Evolutionary conservation across 441 rosid genomes (phyloP), one percentile per base, ranked within the genome.

Genomic region (Flueggea neowawraea): DNA sequence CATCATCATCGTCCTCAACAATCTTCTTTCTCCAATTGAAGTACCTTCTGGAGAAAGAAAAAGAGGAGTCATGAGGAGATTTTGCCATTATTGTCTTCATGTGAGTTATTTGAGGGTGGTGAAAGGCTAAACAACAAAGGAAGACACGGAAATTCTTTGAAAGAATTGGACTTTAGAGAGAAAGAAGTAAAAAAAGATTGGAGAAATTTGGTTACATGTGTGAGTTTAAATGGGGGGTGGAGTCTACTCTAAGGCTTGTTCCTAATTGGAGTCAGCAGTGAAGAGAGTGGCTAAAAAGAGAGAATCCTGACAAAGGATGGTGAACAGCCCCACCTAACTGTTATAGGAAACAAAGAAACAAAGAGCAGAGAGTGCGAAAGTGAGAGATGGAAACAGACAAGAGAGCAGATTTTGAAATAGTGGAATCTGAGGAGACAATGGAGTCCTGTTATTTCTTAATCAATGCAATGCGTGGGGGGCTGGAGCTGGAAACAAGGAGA

Each of bases 11-110:
- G 55, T 65, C 72, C 48, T 78, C 84, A 14, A 53, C 78, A 55
- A 78, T 69, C 70, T 88, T 88, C 69, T 80, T 85, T 43, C 83
- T 82, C 93, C 95, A 87, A 67, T 83, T 90, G 85, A 87, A 87
- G 80, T 84, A 85, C 63, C 96, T 76, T 74, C 83, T 88, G 76
- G 74, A 74, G 62, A 65, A 65, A 67, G 65, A 75, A 59, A 90
- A 77, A n/a, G 96, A 81, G 63, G 89, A 80, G 70, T 74, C 78
- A 5, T 66, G 69, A 10, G 71, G 78, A 70, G 79, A 71, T 69
- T 70, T 88, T 36, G 90, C 82, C 75, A 75, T 77, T 72, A 88
- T 86, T 74, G 88, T 77, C 76, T 73, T 87, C 89, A 79, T 88
- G 28, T 22, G 28, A 22, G 28, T 22, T 22, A 22, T 22, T 22